Base-by-base conservation (phyloP, 2,329 filamentous ascomycete species). In the Aspergillus transmontanensis region DNA sequence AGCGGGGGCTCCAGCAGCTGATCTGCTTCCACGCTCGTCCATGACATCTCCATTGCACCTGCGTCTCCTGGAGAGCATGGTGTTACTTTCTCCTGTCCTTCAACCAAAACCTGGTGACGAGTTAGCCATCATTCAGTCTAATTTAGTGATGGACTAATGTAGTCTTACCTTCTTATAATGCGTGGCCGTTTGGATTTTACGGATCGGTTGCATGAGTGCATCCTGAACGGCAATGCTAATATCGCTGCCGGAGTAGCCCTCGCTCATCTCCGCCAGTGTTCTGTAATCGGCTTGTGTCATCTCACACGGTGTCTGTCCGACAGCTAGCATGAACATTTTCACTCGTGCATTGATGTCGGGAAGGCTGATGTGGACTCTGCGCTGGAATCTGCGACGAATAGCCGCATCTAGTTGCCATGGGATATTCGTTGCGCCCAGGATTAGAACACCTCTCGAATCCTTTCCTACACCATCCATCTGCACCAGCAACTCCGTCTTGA, bases 381-480 rank as follows among this genome's bases (percentile, higher is more conserved):
- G 86, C 79, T 99, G 96, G 83, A 99, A 99, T 74, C 95, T 92
- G 78, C 95, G 88, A 70, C 95, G 90, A 72, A 99, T 99, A 71
- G 95, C 95, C 12, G 93, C 91, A 77, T 99, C 95, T 56, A 99
- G 86, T 83, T 99, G 94, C 95, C 95, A 99, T 21, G 95, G 95
- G 66, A 99, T 98, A 77, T 99, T 99, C 61, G 95, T 99, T 59
- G 95, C 95, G 64, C 95, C 95, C 4, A 99, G 87, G 46, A 99
- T 96, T 28, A 99, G 84, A 10, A 99, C 94, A 23, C 94, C 95
- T 72, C 91, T 93, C 66, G 91, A 94, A 79, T 99, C 95, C 67
- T 96, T 94, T 66, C 95, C 96, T 11, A 99, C 95, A 80, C 95
- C 96, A 72, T 99, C 95, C 95, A 99, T 99, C 80, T 99, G 95